phyloP scores from a whole-genome alignment of 2,329 filamentous ascomycete genomes.

The Pseudogymnoascus sp. region DNA sequence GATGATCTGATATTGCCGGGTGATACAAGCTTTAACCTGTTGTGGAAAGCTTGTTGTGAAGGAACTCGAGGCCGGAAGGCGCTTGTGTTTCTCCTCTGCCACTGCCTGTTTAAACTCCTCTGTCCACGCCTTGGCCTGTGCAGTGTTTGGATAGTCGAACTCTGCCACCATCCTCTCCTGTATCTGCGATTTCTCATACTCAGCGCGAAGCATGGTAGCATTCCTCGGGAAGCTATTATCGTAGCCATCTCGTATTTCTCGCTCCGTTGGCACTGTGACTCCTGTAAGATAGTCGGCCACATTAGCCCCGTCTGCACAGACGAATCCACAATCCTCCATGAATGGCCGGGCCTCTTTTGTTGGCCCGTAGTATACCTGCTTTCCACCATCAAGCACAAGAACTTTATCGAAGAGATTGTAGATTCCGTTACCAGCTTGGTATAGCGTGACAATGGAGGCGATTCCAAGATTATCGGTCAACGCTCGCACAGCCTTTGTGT shows the following conservation, averaged over 20 bases:
- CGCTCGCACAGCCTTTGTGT: slow-evolving; percentile 52
- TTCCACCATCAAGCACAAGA: slow-evolving; percentile 60
- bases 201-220: slow-evolving; percentile 38
- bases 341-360: slow-evolving; percentile 53
- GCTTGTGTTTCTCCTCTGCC: slow-evolving; percentile 18
- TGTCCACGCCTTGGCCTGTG: slow-evolving; percentile 36
- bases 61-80: slow-evolving; percentile 31
- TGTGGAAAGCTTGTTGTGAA: slow-evolving; percentile 38
- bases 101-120: slow-evolving; percentile 46
- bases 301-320: slow-evolving; percentile 42
- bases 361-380: slow-evolving; percentile 58
- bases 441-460: slow-evolving; percentile 62
- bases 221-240: slow-evolving; percentile 61
- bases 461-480: slow-evolving; percentile 59
- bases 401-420: slow-evolving; percentile 68
- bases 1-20: slow-evolving; percentile 56
- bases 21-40: slow-evolving; percentile 49
- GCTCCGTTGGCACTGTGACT: slow-evolving; percentile 54
- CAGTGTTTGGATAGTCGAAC: slow-evolving; percentile 46
- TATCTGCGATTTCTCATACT: slow-evolving; percentile 45
- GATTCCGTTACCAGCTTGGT: slow-evolving; percentile 58
- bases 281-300: slow-evolving; percentile 62
- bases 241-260: slow-evolving; percentile 48
- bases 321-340: slow-evolving; percentile 57
- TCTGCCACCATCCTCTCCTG: slow-evolving; percentile 43